Conservation (phyloP, 2,329 filamentous ascomycete genomes). For the Xylaria hypoxylon region DNA sequence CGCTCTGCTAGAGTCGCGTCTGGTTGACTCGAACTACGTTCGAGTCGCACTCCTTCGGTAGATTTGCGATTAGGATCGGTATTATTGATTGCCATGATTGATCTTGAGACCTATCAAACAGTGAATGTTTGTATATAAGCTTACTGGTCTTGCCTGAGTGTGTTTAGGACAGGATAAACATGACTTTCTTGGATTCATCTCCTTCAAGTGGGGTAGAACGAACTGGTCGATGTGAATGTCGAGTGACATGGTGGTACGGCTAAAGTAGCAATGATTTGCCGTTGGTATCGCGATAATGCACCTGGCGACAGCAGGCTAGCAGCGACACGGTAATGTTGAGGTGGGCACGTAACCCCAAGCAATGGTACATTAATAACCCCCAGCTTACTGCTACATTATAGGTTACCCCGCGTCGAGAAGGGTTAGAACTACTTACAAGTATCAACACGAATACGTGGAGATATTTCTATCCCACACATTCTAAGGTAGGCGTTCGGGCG, state of each 20-base stretch:
- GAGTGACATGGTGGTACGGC: slow-evolving; percentile 12
- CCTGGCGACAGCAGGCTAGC: slow-evolving; percentile 7
- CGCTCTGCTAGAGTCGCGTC: slow-evolving; percentile 10
- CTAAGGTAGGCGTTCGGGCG: not conserved
- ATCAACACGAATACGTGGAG: not conserved
- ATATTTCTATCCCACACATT: not conserved
- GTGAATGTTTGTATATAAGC: not conserved
- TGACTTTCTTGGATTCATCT: not conserved
- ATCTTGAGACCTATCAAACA: not conserved
- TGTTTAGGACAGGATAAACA: slow-evolving; percentile 2
- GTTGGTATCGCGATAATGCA: not conserved
- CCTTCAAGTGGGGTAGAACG: slow-evolving; percentile 16
- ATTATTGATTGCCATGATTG: slow-evolving; percentile 13
- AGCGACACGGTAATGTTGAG: slow-evolving; percentile 2
- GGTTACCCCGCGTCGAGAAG: slow-evolving; percentile 29
- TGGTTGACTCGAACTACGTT: not conserved
- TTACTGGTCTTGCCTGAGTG: not conserved
- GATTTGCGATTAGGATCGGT: not conserved
- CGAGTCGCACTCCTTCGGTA: not conserved
- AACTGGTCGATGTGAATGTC: not conserved
- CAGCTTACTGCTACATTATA: not conserved
- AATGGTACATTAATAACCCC: slow-evolving; percentile 11
- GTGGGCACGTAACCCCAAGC: too few species aligned
- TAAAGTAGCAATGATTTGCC: slow-evolving; percentile 22
- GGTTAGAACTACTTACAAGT: slow-evolving; percentile 3